Percentiles rank a stretch among this genome's conserved stretches.
Evolutionary conservation across 2,329 filamentous ascomycete species (phyloP).

Genomic region (Arthroderma uncinatum): DNA sequence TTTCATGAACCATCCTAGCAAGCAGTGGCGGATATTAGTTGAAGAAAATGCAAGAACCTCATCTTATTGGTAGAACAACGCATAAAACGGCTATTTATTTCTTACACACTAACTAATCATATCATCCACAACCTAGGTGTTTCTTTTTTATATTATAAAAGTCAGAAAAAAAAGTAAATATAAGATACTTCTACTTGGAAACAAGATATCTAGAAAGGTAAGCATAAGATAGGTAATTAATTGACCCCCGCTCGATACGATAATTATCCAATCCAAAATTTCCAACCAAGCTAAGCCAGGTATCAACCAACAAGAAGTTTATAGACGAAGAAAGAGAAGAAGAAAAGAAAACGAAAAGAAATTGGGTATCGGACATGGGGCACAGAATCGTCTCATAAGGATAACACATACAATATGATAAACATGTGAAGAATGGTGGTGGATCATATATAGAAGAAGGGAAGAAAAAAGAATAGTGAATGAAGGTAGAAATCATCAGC

Average conservation of each 20-base stretch:
- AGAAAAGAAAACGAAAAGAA: neutral
- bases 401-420: conserved; percentile 1
- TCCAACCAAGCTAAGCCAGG: neutral
- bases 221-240: neutral
- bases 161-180: neutral
- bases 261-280: neutral
- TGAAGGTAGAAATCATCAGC: neutral
- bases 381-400: conserved; percentile 1
- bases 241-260: neutral
- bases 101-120: no score
- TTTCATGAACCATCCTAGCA: neutral
- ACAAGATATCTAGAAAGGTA: neutral
- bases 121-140: no score
- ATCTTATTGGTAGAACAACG: neutral
- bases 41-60: neutral
- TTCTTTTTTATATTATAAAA: no score
- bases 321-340: neutral
- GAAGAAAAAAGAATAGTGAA: neutral
- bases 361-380: conserved; percentile 3
- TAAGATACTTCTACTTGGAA: neutral
- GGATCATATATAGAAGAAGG: neutral
- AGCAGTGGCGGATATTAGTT: neutral
- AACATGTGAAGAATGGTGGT: neutral
- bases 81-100: neutral
- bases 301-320: neutral